Base-by-base conservation (phyloP, 441 rosid genomes). In the Hura crepitans region DNA sequence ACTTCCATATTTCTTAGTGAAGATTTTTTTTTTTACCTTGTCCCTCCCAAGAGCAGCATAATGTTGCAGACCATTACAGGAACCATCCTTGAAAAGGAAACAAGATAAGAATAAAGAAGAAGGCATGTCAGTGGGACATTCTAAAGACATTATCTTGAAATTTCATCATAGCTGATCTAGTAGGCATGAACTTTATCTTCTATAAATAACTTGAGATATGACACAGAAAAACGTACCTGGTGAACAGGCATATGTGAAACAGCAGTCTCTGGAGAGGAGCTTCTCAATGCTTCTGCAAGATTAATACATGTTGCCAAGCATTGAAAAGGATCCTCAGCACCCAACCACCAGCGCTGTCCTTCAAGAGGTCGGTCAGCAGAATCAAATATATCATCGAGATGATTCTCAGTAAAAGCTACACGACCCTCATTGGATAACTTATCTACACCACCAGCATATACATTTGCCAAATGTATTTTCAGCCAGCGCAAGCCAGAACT, bases 31-130 rank as follows among this genome's bases (percentile, higher is more conserved):
- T 58, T 60, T 80, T 87, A 96, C 99, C 97, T 84, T 83, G 81
- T 96, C 98, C 78, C 98, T 91, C 74, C 99, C 98, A 68, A 93
- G 84, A 42, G 99, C 99, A 76, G 99, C 99, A 83, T 96, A 96
- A 72, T 96, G 99, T 81, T 96, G 99, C 74, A 96, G 83, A 66
- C 99, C 99, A 81, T 96, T 96, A 77, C 99, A 93, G 28, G 99
- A 96, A 80, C 99, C 99, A 85, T 96, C 99, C 99, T 93, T 68
- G 70, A 69, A 79, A 65, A 76, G 75, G 55, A 56, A 60, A 70
- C 67, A 62, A 66, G 37, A 63, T 76, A 64, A 72, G 65, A 42
- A n/a, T n/a, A n/a, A n/a, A n/a, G n/a, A n/a, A n/a, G n/a, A n/a
- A n/a, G n/a, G n/a, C n/a, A n/a, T n/a, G 14, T 4, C n/a, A 23